Evolutionary conservation across 2,329 filamentous ascomycete genomes (phyloP).

Genomic region (Ophiostoma quercus): DNA sequence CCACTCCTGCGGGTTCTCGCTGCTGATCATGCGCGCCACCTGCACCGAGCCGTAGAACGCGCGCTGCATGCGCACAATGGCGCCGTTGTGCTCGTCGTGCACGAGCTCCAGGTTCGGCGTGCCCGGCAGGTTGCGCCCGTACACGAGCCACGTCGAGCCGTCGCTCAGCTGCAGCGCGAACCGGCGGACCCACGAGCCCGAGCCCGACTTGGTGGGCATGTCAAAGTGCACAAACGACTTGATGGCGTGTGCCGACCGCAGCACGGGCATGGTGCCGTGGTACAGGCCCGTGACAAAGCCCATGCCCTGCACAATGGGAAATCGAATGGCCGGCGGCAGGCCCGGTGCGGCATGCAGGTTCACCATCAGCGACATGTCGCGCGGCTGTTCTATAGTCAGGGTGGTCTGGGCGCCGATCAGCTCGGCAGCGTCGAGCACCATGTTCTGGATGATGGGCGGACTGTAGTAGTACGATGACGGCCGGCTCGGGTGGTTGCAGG

Average conservation of each 20-base stretch:
- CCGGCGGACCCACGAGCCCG: constrained; percentile 58
- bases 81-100: constrained; percentile 56
- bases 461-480: constrained; percentile 62
- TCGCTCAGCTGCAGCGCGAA: constrained; percentile 72
- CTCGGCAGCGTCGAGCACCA: constrained; percentile 74
- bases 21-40: constrained; percentile 71
- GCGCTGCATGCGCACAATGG: constrained; percentile 54
- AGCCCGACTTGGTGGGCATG: constrained; percentile 35
- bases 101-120: constrained; percentile 55
- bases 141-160: constrained; percentile 71
- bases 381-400: constrained; percentile 51
- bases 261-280: constrained; percentile 60
- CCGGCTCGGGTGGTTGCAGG: constrained; percentile 17
- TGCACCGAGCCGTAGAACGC: constrained; percentile 77
- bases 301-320: constrained; percentile 86
- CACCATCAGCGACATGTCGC: constrained; percentile 58
- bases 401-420: constrained; percentile 54
- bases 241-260: constrained; percentile 56
- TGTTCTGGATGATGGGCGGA: constrained; percentile 72
- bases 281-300: constrained; percentile 78
- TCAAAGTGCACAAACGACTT: constrained; percentile 12
- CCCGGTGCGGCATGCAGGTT: constrained; percentile 52
- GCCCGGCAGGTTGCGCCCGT: constrained; percentile 59
- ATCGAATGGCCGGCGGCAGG: constrained; percentile 57
- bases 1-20: constrained; percentile 36